Evolutionary conservation across 2,329 filamentous ascomycete species (phyloP), one percentile per base, ranked within the genome.

Genomic region (Epichloe bromicola): DNA sequence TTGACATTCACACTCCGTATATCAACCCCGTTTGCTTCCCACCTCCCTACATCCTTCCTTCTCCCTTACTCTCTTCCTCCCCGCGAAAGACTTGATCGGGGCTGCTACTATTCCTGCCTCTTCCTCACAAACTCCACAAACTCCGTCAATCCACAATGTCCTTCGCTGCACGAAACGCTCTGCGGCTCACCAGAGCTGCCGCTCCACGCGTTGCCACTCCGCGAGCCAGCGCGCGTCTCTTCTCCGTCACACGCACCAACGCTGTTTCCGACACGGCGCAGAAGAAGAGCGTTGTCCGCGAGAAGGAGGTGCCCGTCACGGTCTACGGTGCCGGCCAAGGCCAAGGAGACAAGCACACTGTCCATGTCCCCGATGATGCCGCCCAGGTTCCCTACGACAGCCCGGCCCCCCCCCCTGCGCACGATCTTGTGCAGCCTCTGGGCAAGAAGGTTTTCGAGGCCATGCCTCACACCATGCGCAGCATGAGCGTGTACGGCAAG

Each of bases 401-500:
- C 47, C 65, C 67, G 5, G 59, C 54, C 67, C 67, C 15, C 61
- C 67, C 67, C 12, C 61, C 62, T 14, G 73, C 78, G 58, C 67
- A 75, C 48, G 72, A 74, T 45, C 62, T 67, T 14, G 70, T 81
- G 46, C 59, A 68, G 26, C 78, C 79, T 19, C 70, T 84, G 43
- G 71, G 70, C 56, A 68, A 73, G 54, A 70, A 73, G 59, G 70
- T 79, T 51, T 80, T 73, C 65, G 65, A 74, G 46, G 66, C 72
- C 42, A 72, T 87, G 63, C 78, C 82, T 5, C 73, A 76, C 33
- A 87, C 82, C 37, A 73, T 88, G 68, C 74, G 80, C 67, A 83
- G 77, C 67, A 83, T 86, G 75, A 80, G 74, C 49, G 74, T 87
- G 54, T 78, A 77, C 64, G 82, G 74, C 63, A 87, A 87, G 74